These are phyloP conservation scores for Microbotryum silenes-acaulis DNA, from an alignment of 1,284 basidiomycete genomes.

Conservation along the genomic window DNA sequence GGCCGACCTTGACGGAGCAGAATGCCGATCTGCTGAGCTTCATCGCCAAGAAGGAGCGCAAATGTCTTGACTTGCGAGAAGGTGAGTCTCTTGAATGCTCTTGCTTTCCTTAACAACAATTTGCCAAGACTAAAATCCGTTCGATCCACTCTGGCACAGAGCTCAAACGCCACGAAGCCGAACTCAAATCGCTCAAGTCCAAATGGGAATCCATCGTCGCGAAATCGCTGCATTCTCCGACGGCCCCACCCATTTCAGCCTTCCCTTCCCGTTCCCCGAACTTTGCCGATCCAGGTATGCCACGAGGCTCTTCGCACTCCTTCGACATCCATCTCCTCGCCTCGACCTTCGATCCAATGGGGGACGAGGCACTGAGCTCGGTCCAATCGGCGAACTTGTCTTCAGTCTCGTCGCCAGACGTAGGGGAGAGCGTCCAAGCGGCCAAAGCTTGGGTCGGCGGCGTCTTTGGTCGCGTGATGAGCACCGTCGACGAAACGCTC, in stretches of 20 bases:
- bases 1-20: constrained; percentile 25
- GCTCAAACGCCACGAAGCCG: constrained; percentile 33
- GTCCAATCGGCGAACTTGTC: too few species aligned
- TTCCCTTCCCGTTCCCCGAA: constrained; percentile 4
- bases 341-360: constrained; percentile 15
- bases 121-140: neutral
- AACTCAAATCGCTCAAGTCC: constrained; percentile 29
- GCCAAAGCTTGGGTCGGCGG: constrained; percentile 27
- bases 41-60: constrained; percentile 41
- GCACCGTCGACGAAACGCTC: constrained; percentile 5
- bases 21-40: constrained; percentile 36
- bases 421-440: constrained; percentile 22
- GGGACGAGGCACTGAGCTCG: neutral
- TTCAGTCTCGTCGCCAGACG: neutral
- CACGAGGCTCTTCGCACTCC: constrained; percentile 6
- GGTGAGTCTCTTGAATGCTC: constrained; percentile 19
- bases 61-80: constrained; percentile 40
- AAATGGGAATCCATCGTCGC: constrained; percentile 35
- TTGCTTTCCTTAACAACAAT: neutral
- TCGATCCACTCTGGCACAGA: constrained; percentile 18
- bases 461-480: constrained; percentile 22
- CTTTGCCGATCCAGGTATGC: constrained; percentile 9
- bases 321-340: constrained; percentile 25
- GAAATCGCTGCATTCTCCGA: constrained; percentile 9
- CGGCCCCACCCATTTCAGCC: constrained; percentile 10